Evolutionary conservation across 2,329 filamentous ascomycete genomes (phyloP).

Genomic region (Neurospora sp.): DNA sequence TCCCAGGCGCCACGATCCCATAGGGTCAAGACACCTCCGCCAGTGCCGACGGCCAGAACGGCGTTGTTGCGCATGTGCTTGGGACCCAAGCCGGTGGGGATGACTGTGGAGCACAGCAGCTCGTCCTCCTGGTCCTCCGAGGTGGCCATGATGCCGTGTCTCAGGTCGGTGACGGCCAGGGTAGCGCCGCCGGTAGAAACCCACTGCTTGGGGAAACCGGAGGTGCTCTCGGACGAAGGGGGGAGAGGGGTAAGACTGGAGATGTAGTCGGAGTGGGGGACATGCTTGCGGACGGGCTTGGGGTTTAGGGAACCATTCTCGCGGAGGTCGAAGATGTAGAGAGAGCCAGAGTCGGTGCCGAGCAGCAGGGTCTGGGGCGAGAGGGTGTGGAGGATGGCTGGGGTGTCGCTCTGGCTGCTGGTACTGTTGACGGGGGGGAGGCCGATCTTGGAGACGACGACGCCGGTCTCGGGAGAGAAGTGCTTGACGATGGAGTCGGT

Average conservation of each 20-base stretch:
- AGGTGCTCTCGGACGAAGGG: constrained; percentile 69
- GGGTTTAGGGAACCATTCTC: constrained; percentile 43
- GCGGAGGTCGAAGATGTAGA: constrained; percentile 82
- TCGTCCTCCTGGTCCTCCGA: constrained; percentile 96
- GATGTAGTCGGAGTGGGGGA: constrained; percentile 87
- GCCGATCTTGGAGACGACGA: constrained; percentile 72
- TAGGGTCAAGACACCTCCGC: constrained; percentile 73
- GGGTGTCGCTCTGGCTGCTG: constrained; percentile 49
- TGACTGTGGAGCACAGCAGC: constrained; percentile 69
- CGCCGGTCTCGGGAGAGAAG: constrained; percentile 44
- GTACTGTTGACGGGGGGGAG: constrained; percentile 51
- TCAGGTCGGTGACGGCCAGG: constrained; percentile 78
- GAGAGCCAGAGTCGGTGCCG: constrained; percentile 78
- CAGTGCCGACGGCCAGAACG: constrained; percentile 65
- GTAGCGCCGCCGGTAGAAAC: constrained; percentile 88
- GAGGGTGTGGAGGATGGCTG: constrained; percentile 71
- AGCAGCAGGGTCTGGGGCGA: constrained; percentile 83
- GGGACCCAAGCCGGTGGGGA: constrained; percentile 61
- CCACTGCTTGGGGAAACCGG: constrained; percentile 89
- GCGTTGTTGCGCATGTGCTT: constrained; percentile 58
- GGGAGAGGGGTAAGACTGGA: constrained; percentile 80
- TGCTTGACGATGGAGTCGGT: constrained; percentile 46
- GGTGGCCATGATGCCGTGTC: constrained; percentile 74
- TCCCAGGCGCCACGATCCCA: constrained; percentile 96
- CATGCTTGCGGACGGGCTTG: constrained; percentile 68